These are phyloP conservation scores for Sphenostylis stenocarpa DNA, from an alignment of 306 rosid species.

Conservation along the genomic window DNA sequence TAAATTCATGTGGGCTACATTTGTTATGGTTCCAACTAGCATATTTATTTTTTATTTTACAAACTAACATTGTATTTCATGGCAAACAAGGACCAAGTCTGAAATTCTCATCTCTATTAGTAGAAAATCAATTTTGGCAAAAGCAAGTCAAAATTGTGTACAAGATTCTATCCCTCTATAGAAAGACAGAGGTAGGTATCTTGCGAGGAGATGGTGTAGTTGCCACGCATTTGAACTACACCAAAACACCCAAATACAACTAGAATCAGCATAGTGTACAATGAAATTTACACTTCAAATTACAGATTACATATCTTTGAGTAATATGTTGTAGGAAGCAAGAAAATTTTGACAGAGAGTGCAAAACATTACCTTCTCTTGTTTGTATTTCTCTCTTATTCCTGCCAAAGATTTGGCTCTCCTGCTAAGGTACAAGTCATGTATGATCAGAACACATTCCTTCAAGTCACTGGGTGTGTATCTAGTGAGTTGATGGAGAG, in stretches of 20 bases:
- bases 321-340: too few relatives aligned
- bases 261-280: slow-evolving; percentile 13
- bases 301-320: neutral
- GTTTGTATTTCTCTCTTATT: slow-evolving; percentile 75
- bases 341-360: neutral
- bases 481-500: slow-evolving; percentile 50
- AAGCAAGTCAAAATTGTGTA: neutral
- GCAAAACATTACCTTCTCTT: slow-evolving; percentile 58
- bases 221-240: slow-evolving; percentile 82
- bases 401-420: slow-evolving; percentile 61
- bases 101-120: too few relatives aligned
- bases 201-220: slow-evolving; percentile 72
- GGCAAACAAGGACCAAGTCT: too few relatives aligned
- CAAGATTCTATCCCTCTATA: slow-evolving; percentile 38
- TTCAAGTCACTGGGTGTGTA: slow-evolving; percentile 60
- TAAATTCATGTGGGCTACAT: too few relatives aligned
- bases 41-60: too few relatives aligned
- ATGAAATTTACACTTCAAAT: neutral
- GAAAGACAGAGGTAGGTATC: slow-evolving; percentile 58
- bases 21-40: too few relatives aligned
- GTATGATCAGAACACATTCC: slow-evolving; percentile 60
- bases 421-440: slow-evolving; percentile 69
- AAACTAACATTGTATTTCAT: too few relatives aligned
- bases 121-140: neutral
- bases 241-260: slow-evolving; percentile 14